These are phyloP conservation scores for Backusella morwellensis DNA, from an alignment of 192 early-diverging fungal genomes.

Conservation along the genomic window DNA sequence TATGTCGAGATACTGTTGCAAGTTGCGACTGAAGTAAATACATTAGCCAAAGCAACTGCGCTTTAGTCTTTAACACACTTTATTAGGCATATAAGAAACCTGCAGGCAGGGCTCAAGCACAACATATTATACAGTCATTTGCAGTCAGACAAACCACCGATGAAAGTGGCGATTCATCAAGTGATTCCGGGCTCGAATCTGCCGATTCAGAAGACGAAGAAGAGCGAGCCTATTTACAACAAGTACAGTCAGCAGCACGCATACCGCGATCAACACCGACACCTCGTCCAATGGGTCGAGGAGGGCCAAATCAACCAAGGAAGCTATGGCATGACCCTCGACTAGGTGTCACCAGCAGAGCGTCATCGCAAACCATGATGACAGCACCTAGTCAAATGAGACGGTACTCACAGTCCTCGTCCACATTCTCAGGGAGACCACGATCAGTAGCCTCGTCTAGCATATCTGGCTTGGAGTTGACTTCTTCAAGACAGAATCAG, in stretches of 20 bases:
- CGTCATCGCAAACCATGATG: background rate
- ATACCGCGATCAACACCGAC: background rate
- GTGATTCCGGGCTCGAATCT: conserved; percentile 11
- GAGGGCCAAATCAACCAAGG: background rate
- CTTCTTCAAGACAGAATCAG: background rate
- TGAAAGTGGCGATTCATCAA: conserved; percentile 23
- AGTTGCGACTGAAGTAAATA: conserved; percentile 24
- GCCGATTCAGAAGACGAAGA: conserved; percentile 26
- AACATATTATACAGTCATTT: conserved; percentile 38
- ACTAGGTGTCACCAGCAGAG: background rate
- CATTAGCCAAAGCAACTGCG: background rate
- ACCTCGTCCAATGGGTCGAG: background rate
- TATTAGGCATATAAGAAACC: conserved; percentile 30
- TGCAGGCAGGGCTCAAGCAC: conserved; percentile 28
- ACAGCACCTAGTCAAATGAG: conserved; percentile 2
- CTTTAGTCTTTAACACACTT: background rate
- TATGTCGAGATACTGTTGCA: conserved; percentile 34
- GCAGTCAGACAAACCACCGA: conserved; percentile 19
- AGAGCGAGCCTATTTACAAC: conserved; percentile 35
- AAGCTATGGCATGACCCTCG: background rate
- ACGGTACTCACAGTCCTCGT: background rate
- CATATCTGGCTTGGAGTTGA: background rate
- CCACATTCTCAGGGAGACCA: background rate
- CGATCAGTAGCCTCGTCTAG: background rate
- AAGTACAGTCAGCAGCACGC: conserved; percentile 8